Percentiles rank a stretch among this genome's conserved stretches.
These are phyloP conservation scores for Podospora didyma DNA, from an alignment of 495 filamentous ascomycete genomes.

Conservation along the genomic window DNA sequence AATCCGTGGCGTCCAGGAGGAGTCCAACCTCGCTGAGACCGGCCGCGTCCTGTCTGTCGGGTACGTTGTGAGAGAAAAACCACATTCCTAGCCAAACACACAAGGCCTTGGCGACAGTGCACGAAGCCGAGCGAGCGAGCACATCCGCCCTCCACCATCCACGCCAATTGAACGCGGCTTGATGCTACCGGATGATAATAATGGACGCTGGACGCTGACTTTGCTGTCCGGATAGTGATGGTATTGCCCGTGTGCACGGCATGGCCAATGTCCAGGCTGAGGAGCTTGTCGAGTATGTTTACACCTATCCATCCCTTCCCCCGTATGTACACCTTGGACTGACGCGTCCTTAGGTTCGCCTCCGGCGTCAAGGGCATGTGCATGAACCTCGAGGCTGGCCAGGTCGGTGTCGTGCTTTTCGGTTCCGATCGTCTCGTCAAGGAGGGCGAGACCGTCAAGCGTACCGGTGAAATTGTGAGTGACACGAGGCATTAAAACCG, in stretches of 20 bases:
- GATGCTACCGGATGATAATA: neutral
- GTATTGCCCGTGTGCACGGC: conserved; percentile 99
- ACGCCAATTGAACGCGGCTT: conserved; percentile 5
- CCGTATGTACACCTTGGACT: conserved; percentile 8
- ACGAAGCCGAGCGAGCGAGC: conserved; percentile 1
- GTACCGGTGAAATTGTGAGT: conserved; percentile 98
- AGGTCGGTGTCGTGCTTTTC: conserved; percentile 99
- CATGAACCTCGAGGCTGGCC: conserved; percentile 99
- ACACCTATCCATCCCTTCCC: conserved; percentile 10
- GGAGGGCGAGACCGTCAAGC: conserved; percentile 99
- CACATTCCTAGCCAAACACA: conserved; percentile 1
- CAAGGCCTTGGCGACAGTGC: conserved; percentile 18
- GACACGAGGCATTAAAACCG: conserved; percentile 2
- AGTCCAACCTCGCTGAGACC: conserved; percentile 94
- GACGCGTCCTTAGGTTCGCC: conserved; percentile 68
- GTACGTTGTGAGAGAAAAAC: too few species aligned
- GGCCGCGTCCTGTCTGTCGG: conserved; percentile 98
- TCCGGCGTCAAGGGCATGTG: conserved; percentile 99
- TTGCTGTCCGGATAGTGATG: conserved; percentile 65
- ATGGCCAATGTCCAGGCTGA: conserved; percentile 99
- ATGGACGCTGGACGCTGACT: conserved; percentile 34
- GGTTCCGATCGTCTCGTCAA: conserved; percentile 99
- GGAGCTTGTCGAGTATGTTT: conserved; percentile 97
- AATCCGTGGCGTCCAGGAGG: conserved; percentile 96
- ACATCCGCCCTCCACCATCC: conserved; percentile 1